phyloP scores from a whole-genome alignment of 129 eudicot species.

The Flaveria ramosissima region DNA sequence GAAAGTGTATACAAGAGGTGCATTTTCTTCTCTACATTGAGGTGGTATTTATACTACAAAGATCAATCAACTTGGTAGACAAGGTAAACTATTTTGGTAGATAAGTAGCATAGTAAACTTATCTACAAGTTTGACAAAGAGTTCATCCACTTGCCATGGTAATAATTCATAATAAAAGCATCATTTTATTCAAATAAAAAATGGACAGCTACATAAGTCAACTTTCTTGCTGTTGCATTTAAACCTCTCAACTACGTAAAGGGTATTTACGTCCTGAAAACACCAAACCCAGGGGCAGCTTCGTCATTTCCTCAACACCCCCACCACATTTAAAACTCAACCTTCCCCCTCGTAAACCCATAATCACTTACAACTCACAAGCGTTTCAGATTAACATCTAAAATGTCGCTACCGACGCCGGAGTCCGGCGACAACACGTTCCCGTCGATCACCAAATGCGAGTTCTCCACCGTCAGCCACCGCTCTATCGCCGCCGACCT shows the following conservation, averaged over 20 bases:
- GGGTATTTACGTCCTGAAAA: not conserved
- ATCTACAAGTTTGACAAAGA: too few species aligned
- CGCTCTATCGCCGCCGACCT: conserved; percentile 88
- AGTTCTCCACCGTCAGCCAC: conserved; percentile 51
- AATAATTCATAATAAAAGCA: too few species aligned
- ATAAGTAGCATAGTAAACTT: too few species aligned
- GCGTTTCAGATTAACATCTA: not conserved
- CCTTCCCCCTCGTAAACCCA: not conserved
- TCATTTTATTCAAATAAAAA: too few species aligned
- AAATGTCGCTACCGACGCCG: conserved; percentile 42
- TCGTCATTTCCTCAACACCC: not conserved
- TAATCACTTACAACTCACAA: too few species aligned
- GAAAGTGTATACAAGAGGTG: too few species aligned
- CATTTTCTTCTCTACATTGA: too few species aligned
- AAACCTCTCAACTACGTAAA: conserved; percentile 34
- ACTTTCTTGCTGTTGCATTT: conserved; percentile 37
- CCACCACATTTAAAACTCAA: conserved; percentile 34
- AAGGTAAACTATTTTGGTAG: too few species aligned
- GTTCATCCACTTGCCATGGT: too few species aligned
- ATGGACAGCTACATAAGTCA: conserved; percentile 2
- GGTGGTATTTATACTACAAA: too few species aligned
- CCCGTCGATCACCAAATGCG: conserved; percentile 63
- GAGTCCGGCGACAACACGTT: conserved; percentile 41
- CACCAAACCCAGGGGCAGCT: conserved; percentile 3
- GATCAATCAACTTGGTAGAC: too few species aligned